A percentile compares a stretch with the other conserved stretches of the same genome.
These are phyloP conservation scores for Adansonia madagascariensis DNA, from an alignment of 441 rosid genomes.

Conservation along the genomic window DNA sequence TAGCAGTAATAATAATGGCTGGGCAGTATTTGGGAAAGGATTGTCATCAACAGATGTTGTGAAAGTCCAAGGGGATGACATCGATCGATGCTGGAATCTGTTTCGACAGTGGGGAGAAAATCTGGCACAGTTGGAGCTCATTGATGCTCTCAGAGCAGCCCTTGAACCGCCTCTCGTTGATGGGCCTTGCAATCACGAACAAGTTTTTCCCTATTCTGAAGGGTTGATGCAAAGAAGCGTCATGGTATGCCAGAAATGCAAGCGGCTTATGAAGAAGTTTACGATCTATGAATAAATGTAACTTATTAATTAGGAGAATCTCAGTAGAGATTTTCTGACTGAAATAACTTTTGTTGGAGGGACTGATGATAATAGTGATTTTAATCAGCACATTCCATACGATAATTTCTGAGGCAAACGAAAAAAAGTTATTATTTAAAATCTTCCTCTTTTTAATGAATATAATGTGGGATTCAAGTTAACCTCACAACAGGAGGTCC, in stretches of 20 bases:
- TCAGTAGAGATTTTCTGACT: conserved; percentile 16
- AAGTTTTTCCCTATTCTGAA: conserved; percentile 48
- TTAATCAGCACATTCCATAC: background rate
- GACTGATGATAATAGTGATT: background rate
- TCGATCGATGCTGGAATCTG: conserved; percentile 44
- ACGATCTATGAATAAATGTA: conserved; percentile 51
- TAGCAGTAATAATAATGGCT: conserved; percentile 45
- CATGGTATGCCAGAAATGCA: conserved; percentile 62
- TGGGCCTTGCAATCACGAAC: conserved; percentile 51
- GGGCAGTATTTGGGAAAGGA: conserved; percentile 67
- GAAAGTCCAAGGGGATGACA: conserved; percentile 41
- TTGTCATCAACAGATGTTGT: conserved; percentile 39
- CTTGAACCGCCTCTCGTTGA: conserved; percentile 35
- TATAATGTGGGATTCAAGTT: background rate
- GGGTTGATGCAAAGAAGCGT: conserved; percentile 31
- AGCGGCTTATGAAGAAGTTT: conserved; percentile 58
- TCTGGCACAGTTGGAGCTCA: conserved; percentile 45
- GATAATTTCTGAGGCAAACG: background rate
- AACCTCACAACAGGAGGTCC: background rate
- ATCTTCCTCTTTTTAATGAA: background rate
- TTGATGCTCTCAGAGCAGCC: conserved; percentile 51
- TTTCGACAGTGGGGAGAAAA: conserved; percentile 55
- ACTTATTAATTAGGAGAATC: conserved; percentile 4
- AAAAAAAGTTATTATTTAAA: background rate
- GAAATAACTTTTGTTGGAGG: conserved; percentile 6